A percentile compares a stretch with the other conserved stretches of the same genome.
These are phyloP conservation scores for Yamadazyma dushanensis DNA, from an alignment of 1,139 yeast species.

Conservation along the genomic window DNA sequence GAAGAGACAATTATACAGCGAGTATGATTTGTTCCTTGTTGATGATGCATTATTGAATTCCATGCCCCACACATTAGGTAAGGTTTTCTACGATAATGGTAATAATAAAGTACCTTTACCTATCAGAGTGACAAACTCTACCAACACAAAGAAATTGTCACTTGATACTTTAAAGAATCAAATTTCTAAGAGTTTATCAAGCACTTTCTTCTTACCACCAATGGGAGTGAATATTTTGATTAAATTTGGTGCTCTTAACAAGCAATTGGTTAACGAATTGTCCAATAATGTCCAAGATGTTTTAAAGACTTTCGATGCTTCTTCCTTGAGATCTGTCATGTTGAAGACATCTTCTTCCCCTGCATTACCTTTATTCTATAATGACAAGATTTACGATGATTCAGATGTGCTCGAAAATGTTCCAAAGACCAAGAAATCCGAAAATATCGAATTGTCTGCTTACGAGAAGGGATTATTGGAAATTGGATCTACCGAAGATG, in stretches of 20 bases:
- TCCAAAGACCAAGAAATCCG: conserved; percentile 23
- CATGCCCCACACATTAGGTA: conserved; percentile 82
- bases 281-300: conserved; percentile 60
- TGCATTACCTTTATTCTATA: conserved; percentile 76
- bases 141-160: conserved; percentile 47
- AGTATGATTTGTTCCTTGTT: conserved; percentile 72
- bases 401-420: conserved; percentile 27
- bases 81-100: conserved; percentile 60
- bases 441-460: conserved; percentile 45
- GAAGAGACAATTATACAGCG: conserved; percentile 60
- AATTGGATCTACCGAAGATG: conserved; percentile 73
- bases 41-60: conserved; percentile 81
- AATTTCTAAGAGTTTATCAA: conserved; percentile 55
- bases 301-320: conserved; percentile 46
- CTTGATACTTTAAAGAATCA: conserved; percentile 56
- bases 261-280: conserved; percentile 31
- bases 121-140: conserved; percentile 48
- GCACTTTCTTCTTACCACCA: conserved; percentile 69
- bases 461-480: conserved; percentile 81
- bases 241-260: conserved; percentile 62
- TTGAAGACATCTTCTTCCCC: conserved; percentile 76
- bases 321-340: conserved; percentile 56
- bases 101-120: conserved; percentile 71
- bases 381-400: conserved; percentile 55
- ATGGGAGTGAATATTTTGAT: conserved; percentile 70